Evolutionary conservation across 495 filamentous ascomycete species (phyloP).

Genomic region (Cudoniella acicularis): DNA sequence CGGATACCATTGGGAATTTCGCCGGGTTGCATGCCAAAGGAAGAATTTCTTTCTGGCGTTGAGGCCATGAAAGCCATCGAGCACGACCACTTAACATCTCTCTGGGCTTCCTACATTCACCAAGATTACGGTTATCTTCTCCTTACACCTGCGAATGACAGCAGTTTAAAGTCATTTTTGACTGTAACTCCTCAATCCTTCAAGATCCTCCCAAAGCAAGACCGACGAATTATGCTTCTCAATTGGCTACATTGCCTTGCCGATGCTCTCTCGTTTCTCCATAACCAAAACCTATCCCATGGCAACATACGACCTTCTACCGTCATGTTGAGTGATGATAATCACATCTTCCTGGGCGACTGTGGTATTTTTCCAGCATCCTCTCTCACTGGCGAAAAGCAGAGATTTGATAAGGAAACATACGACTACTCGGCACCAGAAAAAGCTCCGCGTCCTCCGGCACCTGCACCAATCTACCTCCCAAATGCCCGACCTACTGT

Average conservation of each 20-base stretch:
- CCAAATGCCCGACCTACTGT: conserved; percentile 38
- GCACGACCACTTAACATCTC: conserved; percentile 77
- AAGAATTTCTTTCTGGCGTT: conserved; percentile 69
- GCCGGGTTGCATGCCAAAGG: conserved; percentile 53
- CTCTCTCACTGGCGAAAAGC: conserved; percentile 48
- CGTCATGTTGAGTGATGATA: conserved; percentile 67
- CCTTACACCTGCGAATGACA: conserved; percentile 70
- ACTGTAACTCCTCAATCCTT: conserved; percentile 60
- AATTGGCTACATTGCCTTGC: conserved; percentile 87
- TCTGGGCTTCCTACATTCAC: conserved; percentile 77
- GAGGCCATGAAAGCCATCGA: conserved; percentile 57
- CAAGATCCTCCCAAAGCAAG: conserved; percentile 68
- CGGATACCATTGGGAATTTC: conserved; percentile 60
- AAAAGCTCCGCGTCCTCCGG: conserved; percentile 45
- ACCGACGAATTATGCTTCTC: conserved; percentile 64
- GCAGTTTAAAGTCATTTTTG: conserved; percentile 74
- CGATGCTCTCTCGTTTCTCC: conserved; percentile 72
- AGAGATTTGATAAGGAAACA: conserved; percentile 62
- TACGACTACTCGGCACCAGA: conserved; percentile 91
- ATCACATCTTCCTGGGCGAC: conserved; percentile 71
- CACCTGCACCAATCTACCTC: conserved; percentile 30
- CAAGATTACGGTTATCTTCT: conserved; percentile 71
- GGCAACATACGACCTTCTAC: conserved; percentile 82
- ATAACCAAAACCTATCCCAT: conserved; percentile 68
- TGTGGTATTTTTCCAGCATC: conserved; percentile 55